These are phyloP conservation scores for Peronospora farinosa DNA, from an alignment of 352 stramenopile genomes.

Conservation along the genomic window DNA sequence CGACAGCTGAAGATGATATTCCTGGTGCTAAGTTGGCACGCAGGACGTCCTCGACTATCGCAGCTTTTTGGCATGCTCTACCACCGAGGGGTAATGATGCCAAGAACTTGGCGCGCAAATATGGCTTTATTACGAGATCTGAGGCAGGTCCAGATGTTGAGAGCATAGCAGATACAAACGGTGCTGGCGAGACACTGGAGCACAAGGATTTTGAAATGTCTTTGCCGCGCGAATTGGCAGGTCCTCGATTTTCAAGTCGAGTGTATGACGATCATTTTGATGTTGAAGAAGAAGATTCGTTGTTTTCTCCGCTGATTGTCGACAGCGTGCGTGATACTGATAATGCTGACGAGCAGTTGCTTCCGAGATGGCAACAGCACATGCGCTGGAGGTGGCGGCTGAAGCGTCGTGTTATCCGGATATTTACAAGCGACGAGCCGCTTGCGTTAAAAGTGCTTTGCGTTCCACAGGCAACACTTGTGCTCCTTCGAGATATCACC, in stretches of 20 bases:
- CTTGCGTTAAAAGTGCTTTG: conserved; percentile 43
- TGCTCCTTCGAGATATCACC: conserved; percentile 57
- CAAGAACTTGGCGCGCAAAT: conserved; percentile 19
- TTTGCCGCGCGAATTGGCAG: conserved; percentile 9
- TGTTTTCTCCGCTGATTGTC: conserved; percentile 58
- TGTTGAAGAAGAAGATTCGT: conserved; percentile 34
- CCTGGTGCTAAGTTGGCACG: conserved; percentile 10
- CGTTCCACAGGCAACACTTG: conserved; percentile 43
- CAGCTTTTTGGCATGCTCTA: conserved; percentile 73
- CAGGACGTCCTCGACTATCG: conserved; percentile 38
- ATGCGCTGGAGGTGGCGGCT: conserved; percentile 66
- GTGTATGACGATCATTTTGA: conserved; percentile 71
- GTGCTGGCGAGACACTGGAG: conserved; percentile 2
- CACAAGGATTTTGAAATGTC: conserved; percentile 21
- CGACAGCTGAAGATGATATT: conserved; percentile 15
- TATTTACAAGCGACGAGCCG: conserved; percentile 41
- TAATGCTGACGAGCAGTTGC: conserved; percentile 28
- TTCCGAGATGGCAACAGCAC: conserved; percentile 65
- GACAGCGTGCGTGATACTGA: conserved; percentile 33
- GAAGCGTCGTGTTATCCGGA: conserved; percentile 38
- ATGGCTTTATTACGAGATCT: conserved; percentile 41
- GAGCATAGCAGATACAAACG: conserved; percentile 4
- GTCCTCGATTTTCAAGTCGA: conserved; percentile 33
- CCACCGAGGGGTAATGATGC: conserved; percentile 27
- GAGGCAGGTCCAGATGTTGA: conserved; percentile 17